A percentile compares a stretch with the other conserved stretches of the same genome.
Conservation (phyloP, 148 eudicot species). For the Cornus controversa region DNA sequence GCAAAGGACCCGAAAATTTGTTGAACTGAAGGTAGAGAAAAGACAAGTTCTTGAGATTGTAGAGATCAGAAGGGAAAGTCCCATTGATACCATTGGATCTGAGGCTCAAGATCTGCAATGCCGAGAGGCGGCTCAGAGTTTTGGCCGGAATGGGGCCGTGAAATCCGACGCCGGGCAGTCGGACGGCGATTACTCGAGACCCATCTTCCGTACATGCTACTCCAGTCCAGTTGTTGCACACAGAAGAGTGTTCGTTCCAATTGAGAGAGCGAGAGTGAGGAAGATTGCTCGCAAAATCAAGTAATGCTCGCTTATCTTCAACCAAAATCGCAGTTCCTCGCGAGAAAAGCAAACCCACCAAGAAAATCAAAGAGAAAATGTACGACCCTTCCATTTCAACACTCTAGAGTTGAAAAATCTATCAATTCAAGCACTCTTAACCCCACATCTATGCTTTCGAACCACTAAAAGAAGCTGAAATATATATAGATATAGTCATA, state of each 20-base stretch:
- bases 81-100: constrained; percentile 70
- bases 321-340: constrained; percentile 24
- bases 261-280: constrained; percentile 58
- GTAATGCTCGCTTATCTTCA: constrained; percentile 68
- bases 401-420: neutral
- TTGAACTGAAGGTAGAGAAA: constrained; percentile 75
- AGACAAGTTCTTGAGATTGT: constrained; percentile 47
- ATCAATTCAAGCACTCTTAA: constrained; percentile 13
- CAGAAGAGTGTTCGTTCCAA: constrained; percentile 46
- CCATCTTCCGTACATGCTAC: constrained; percentile 53
- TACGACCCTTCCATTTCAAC: constrained; percentile 30
- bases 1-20: constrained; percentile 61
- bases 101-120: constrained; percentile 67
- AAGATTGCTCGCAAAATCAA: constrained; percentile 49
- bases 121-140: constrained; percentile 63
- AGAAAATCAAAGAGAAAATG: constrained; percentile 17
- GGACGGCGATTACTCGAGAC: constrained; percentile 48
- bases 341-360: constrained; percentile 18
- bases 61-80: constrained; percentile 63
- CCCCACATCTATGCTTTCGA: constrained; percentile 7
- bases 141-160: constrained; percentile 64
- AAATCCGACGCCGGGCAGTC: constrained; percentile 77
- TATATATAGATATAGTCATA: constrained; percentile 15
- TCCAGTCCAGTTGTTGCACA: constrained; percentile 80
- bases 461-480: constrained; percentile 6